Conservation (phyloP, 768 basidiomycete genomes). For the Kondoa subrosea region DNA sequence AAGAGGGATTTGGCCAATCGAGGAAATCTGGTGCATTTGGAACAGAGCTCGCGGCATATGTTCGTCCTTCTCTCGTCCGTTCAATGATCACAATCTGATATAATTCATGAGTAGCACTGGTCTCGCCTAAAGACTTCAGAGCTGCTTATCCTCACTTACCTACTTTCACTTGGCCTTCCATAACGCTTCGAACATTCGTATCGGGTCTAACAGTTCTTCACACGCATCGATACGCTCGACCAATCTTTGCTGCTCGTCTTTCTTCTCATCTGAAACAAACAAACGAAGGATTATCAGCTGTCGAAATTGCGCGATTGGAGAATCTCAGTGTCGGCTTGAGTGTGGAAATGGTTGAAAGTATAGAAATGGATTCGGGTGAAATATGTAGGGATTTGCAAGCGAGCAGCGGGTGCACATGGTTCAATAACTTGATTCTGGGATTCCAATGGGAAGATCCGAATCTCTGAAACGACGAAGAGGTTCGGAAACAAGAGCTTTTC, state of each 20-base stretch:
- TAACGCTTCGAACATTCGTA: constrained; percentile 48
- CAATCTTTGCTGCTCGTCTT: constrained; percentile 53
- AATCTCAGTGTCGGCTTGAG: constrained; percentile 54
- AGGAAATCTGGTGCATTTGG: constrained; percentile 28
- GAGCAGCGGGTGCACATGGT: constrained; percentile 26
- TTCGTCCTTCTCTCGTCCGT: constrained; percentile 15
- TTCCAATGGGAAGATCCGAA: constrained; percentile 8
- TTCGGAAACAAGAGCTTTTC: no score
- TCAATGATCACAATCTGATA: constrained; percentile 6
- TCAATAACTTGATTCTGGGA: constrained; percentile 7
- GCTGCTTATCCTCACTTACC: constrained; percentile 54
- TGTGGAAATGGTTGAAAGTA: constrained; percentile 57
- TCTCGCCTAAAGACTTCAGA: constrained; percentile 75
- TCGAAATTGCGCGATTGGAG: constrained; percentile 58
- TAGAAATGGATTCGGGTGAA: constrained; percentile 48
- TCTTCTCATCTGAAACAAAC: constrained; percentile 37
- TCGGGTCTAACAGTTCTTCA: constrained; percentile 69
- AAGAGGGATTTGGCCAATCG: constrained; percentile 21
- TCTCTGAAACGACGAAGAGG: neutral
- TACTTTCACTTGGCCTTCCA: constrained; percentile 47
- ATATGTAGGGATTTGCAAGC: constrained; percentile 60
- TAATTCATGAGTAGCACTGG: constrained; percentile 44
- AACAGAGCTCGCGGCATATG: constrained; percentile 24
- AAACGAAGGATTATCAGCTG: constrained; percentile 28
- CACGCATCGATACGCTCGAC: constrained; percentile 55